phyloP scores from a whole-genome alignment of 2,329 filamentous ascomycete genomes.

The Fusarium tanahbumbuense region DNA sequence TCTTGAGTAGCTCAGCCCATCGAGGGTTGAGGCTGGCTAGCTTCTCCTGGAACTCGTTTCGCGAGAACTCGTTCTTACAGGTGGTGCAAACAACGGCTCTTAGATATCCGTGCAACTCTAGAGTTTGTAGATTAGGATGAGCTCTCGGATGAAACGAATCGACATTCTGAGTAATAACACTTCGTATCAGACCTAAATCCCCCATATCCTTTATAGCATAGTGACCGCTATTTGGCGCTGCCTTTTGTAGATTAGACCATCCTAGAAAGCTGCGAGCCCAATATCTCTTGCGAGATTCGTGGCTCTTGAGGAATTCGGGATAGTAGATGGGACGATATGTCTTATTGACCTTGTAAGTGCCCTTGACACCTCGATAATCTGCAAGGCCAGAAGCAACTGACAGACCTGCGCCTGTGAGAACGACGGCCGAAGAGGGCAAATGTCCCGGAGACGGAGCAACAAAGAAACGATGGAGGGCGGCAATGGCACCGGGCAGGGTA shows the following conservation, averaged over 20 bases:
- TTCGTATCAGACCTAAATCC: constrained; percentile 75
- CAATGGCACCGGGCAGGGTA: constrained; percentile 77
- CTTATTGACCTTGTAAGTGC: constrained; percentile 93
- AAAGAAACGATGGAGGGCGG: constrained; percentile 82
- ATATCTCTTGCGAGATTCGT: constrained; percentile 90
- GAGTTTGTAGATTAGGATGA: constrained; percentile 78
- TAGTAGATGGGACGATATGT: constrained; percentile 92
- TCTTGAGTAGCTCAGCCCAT: constrained; percentile 81
- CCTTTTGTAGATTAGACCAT: constrained; percentile 84
- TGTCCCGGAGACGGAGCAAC: constrained; percentile 65
- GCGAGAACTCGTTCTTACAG: constrained; percentile 77
- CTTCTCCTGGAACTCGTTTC: constrained; percentile 79
- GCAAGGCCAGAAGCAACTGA: constrained; percentile 93
- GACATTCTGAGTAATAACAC: constrained; percentile 94
- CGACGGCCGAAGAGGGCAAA: constrained; percentile 60
- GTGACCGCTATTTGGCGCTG: constrained; percentile 84
- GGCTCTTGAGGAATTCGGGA: constrained; percentile 84
- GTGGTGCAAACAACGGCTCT: constrained; percentile 83
- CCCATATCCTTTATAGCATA: constrained; percentile 79
- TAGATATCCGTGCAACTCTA: constrained; percentile 93
- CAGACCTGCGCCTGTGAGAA: constrained; percentile 85
- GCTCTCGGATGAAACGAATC: constrained; percentile 89
- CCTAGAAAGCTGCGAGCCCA: constrained; percentile 96
- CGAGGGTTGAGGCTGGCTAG: constrained; percentile 84
- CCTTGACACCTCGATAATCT: constrained; percentile 89